Conservation (phyloP, 2,329 filamentous ascomycete species). For the Scedosporium aurantiacum region DNA sequence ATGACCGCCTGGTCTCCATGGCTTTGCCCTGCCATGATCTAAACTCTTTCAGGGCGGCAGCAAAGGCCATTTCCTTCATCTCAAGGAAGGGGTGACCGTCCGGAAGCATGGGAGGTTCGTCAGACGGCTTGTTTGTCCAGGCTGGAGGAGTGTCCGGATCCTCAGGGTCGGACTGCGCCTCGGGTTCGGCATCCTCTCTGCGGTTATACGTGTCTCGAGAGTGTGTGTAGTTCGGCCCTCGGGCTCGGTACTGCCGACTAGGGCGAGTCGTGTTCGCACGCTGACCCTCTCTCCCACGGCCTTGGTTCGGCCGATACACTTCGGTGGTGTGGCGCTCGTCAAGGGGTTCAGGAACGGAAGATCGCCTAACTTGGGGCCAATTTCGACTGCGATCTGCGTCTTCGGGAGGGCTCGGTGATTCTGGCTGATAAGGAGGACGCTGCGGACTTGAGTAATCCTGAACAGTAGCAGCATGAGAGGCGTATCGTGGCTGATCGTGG, state of each 20-base stretch:
- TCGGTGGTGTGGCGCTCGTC: neutral
- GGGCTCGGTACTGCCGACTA: neutral
- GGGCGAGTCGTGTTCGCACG: neutral
- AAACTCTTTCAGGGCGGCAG: slow-evolving; percentile 1
- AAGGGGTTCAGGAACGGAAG: neutral
- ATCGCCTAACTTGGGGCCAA: neutral
- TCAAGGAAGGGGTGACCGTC: slow-evolving; percentile 2
- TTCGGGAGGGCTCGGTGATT: neutral
- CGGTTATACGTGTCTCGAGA: neutral
- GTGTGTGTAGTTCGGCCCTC: neutral
- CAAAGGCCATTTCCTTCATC: slow-evolving; percentile 2
- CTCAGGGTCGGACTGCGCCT: slow-evolving; percentile 25
- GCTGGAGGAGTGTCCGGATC: slow-evolving; percentile 22
- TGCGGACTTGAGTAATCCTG: neutral
- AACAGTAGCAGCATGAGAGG: neutral
- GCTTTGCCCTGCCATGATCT: neutral
- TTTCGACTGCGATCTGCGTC: neutral
- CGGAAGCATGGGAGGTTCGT: neutral
- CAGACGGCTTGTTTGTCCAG: neutral
- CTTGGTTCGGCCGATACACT: neutral
- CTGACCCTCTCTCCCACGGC: neutral
- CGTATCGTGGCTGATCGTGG: neutral
- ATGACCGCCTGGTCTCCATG: neutral
- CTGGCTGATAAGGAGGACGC: neutral
- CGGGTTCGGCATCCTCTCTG: neutral